These are phyloP conservation scores for Phalaenopsis equestris DNA, from an alignment of 106 monocot species.

Conservation along the genomic window DNA sequence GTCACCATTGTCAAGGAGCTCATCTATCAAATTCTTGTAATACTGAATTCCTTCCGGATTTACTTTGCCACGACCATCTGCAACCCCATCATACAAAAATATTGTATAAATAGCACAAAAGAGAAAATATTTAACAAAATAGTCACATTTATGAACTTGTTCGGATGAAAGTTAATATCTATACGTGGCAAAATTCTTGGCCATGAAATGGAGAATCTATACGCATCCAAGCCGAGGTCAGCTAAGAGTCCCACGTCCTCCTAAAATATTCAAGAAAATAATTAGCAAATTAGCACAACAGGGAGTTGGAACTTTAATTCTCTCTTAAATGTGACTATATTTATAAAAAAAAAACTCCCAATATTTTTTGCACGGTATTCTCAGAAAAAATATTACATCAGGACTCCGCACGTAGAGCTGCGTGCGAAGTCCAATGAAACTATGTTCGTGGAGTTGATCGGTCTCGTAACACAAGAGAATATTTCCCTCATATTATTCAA, in stretches of 20 bases:
- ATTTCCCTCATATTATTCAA: too few species aligned
- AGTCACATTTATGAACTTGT: too few species aligned
- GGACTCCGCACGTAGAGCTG: too few species aligned
- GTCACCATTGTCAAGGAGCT: constrained; percentile 3
- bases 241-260: constrained; percentile 10
- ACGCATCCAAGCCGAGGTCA: constrained; percentile 14
- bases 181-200: constrained; percentile 22
- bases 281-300: neutral
- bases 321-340: neutral
- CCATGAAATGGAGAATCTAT: constrained; percentile 26
- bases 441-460: too few species aligned
- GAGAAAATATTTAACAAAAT: neutral
- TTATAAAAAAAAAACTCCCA: neutral
- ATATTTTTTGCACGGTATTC: too few species aligned
- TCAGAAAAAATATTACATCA: too few species aligned
- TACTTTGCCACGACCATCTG: neutral
- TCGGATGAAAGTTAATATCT: neutral
- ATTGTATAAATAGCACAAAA: neutral
- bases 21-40: constrained; percentile 13
- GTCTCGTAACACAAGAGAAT: too few species aligned
- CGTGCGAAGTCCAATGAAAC: too few species aligned
- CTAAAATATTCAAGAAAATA: constrained; percentile 7
- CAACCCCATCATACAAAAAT: neutral
- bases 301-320: neutral
- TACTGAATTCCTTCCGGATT: constrained; percentile 10